Percentiles rank a stretch among this genome's conserved stretches.
Evolutionary conservation across 768 basidiomycete genomes (phyloP).

Genomic region (Mycena polygramma): DNA sequence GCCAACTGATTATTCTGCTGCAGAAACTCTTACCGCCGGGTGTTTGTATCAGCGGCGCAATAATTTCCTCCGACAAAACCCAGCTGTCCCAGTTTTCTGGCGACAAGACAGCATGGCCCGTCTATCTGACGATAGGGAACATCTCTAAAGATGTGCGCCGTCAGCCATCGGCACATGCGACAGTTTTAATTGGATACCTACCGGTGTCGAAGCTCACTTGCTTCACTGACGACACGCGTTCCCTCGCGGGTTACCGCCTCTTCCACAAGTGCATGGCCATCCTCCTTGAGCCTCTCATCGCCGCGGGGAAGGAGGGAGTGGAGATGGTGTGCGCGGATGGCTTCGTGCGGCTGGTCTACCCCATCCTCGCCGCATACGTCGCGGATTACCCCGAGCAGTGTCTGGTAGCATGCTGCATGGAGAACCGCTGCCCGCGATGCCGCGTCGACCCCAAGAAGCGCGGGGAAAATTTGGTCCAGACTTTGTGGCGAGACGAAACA

Average conservation of each 20-base stretch:
- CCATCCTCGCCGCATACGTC: not conserved
- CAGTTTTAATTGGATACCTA: slow-evolving; percentile 49
- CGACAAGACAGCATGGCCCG: slow-evolving; percentile 36
- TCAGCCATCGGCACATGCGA: slow-evolving; percentile 42
- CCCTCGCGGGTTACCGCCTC: slow-evolving; percentile 39
- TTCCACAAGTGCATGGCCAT: slow-evolving; percentile 49
- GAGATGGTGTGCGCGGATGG: slow-evolving; percentile 3
- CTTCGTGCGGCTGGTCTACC: not conserved
- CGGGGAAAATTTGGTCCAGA: not conserved
- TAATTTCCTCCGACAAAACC: slow-evolving; percentile 41
- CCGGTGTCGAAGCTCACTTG: slow-evolving; percentile 49
- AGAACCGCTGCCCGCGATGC: not conserved
- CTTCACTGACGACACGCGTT: slow-evolving; percentile 22
- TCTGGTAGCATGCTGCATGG: slow-evolving; percentile 34
- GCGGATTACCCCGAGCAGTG: slow-evolving; percentile 41
- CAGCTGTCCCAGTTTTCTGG: too few species aligned
- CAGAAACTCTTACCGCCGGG: slow-evolving; percentile 8
- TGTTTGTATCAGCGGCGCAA: slow-evolving; percentile 42
- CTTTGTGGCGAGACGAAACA: not conserved
- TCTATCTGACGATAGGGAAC: slow-evolving; percentile 49
- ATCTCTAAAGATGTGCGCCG: slow-evolving; percentile 42
- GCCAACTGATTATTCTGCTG: not conserved
- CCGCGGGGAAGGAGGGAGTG: slow-evolving; percentile 37
- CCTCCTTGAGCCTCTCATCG: slow-evolving; percentile 39
- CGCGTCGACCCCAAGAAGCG: too few species aligned